phyloP scores from a whole-genome alignment of 2,329 filamentous ascomycete genomes.

The Hypoxylon sp. region DNA sequence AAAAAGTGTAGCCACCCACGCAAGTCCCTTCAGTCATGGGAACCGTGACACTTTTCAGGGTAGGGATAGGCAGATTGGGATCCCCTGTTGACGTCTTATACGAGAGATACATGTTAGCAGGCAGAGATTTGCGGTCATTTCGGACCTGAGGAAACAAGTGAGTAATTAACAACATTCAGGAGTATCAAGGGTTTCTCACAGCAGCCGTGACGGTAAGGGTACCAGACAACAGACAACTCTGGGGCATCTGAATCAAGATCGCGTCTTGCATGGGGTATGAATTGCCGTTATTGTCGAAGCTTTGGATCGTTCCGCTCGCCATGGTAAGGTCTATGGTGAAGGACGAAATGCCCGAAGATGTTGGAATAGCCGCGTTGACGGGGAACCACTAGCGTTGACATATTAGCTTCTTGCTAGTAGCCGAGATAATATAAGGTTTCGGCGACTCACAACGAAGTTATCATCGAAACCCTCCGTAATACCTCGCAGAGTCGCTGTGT shows the following conservation, averaged over 20 bases:
- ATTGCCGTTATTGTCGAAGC: slow-evolving; percentile 68
- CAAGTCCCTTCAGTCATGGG: slow-evolving; percentile 58
- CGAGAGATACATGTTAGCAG: slow-evolving; percentile 57
- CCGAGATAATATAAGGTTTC: background rate
- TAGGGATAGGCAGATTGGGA: slow-evolving; percentile 57
- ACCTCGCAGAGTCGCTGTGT: slow-evolving; percentile 60
- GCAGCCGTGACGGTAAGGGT: slow-evolving; percentile 60
- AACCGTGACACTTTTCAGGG: slow-evolving; percentile 54
- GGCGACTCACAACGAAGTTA: slow-evolving; percentile 62
- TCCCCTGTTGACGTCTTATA: slow-evolving; percentile 56
- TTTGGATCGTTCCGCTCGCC: slow-evolving; percentile 58
- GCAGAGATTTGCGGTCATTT: slow-evolving; percentile 58
- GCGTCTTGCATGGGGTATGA: slow-evolving; percentile 66
- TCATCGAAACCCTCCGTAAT: slow-evolving; percentile 69
- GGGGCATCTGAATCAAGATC: slow-evolving; percentile 65
- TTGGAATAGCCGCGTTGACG: slow-evolving; percentile 63
- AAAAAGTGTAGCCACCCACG: slow-evolving; percentile 62
- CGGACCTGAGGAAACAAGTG: slow-evolving; percentile 52
- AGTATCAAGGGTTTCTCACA: slow-evolving; percentile 36
- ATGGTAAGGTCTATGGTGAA: slow-evolving; percentile 66
- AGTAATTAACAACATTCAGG: background rate
- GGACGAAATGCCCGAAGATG: slow-evolving; percentile 70
- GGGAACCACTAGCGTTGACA: slow-evolving; percentile 53
- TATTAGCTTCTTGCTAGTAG: slow-evolving; percentile 27
- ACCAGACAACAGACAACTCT: slow-evolving; percentile 66